Evolutionary conservation across 2,329 filamentous ascomycete genomes (phyloP), one percentile per base, ranked within the genome.

Genomic region (Exophiala phaeomuriformis): DNA sequence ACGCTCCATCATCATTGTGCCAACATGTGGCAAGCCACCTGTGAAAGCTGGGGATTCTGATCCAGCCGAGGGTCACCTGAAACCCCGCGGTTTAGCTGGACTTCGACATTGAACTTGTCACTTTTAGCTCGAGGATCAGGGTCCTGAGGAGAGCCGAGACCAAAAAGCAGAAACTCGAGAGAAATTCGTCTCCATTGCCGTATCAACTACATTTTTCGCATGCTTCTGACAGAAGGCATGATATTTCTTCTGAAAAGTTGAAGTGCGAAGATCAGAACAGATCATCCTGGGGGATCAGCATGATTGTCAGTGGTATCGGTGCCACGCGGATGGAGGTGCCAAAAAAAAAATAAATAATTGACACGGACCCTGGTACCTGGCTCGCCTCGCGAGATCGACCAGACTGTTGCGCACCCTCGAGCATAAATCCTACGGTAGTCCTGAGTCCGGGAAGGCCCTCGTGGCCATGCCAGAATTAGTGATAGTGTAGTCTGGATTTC

Each of bases 41-140:
- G n/a, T 5, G 37, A 52, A 47, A 57, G 47, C 51, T 49, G 54
- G 54, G 54, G 35, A 51, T 45, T 19, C 54, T 57, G 43, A 12
- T 7, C 47, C 29, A 50, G 42, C 52, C 52, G 43, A 50, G 56
- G 49, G 42, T 58, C 41, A 36, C 46, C 46, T 50, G 36, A 49
- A 55, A 52, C 56, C 56, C 56, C 56, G 52, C 56, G 7, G 39
- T 40, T 48, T 52, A 47, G 47, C 36, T 32, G 9, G 29, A 37
- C 29, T n/a, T 28, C 6, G 19, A 37, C 29, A 19, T 28, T 28
- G 19, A 29, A 31, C 29, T 43, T 19, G 41, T 28, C 19, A 8
- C 5, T 43, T 28, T 4, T 5, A 29, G 19, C 7, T 27, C 9
- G 41, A 19, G 19, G 19, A 19, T 19, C 19, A 19, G 19, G 19